Base-by-base conservation (phyloP, 2,329 filamentous ascomycete species). In the Aspergillus sp. region DNA sequence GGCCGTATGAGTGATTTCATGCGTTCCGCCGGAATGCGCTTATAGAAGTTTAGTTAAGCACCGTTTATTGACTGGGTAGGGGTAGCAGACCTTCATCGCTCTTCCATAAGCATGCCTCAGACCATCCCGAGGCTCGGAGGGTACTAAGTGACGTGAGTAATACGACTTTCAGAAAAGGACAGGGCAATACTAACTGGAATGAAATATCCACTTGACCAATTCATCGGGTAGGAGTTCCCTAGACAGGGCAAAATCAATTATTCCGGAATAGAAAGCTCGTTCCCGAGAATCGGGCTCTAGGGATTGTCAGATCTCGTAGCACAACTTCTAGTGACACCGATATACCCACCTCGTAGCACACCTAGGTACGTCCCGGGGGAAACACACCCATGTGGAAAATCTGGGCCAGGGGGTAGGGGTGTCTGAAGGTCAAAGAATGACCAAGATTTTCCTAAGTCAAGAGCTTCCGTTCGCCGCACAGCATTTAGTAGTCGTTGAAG, bases 191-290 rank as follows among this genome's bases (percentile, higher is more conserved):
- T 27, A 47, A 76, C 76, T 62, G 51, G 71, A 68, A 41, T 70
- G 61, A 37, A 78, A 70, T 3, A 91, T 76, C 89, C 89, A 93
- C 15, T 81, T 66, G 50, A 90, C 80, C 1, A 91, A 67, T 54
- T 88, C 82, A 59, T 90, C 84, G 0, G 89, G 85, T 12, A 91
- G 69, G 3, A 68, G 62, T 12, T 73, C 70, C 40, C 75, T 76
- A 4, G 70, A 67, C 15, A 83, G 74, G 13, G 87, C 75, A 45
- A 83, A 80, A 55, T 83, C 80, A 1, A 86, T 79, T 56, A 89
- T 75, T 2, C 89, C 88, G 19, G 84, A 86, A 22, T 85, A 73
- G 53, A 91, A 82, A 39, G 83, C 78, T 62, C 86, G 82, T 54
- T 84, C 77, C 50, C 87, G 81, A 40, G 78, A 76, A 6, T 74